Conservation (phyloP, 257 asterid species). For the Solanum pimpinellifolium region DNA sequence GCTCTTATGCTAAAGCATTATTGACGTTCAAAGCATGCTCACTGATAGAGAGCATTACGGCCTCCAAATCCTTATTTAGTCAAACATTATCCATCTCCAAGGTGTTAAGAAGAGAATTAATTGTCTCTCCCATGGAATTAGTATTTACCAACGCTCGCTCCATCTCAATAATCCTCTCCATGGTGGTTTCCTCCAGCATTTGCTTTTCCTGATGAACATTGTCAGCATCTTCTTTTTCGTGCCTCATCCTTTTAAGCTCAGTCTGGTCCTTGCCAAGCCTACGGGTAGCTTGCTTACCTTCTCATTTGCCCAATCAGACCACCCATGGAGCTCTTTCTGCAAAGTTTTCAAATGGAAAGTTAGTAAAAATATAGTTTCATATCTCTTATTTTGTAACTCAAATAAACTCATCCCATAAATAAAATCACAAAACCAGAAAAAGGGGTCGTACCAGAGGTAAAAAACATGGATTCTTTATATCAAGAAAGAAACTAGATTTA, state of each 20-base stretch:
- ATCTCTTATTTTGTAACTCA: constrained; percentile 27
- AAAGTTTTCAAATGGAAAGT: constrained; percentile 24
- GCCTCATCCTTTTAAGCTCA: constrained; percentile 61
- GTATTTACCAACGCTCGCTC: constrained; percentile 44
- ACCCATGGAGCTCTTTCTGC: constrained; percentile 38
- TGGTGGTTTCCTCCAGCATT: constrained; percentile 39
- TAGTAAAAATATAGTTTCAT: constrained; percentile 29
- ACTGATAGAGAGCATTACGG: constrained; percentile 18
- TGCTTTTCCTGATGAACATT: constrained; percentile 43
- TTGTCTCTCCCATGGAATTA: constrained; percentile 26
- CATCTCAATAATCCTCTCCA: constrained; percentile 57
- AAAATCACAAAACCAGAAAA: neutral
- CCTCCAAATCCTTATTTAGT: constrained; percentile 34
- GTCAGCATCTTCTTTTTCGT: constrained; percentile 50
- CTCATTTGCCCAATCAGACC: constrained; percentile 64
- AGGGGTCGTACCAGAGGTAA: neutral
- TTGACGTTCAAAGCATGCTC: constrained; percentile 20
- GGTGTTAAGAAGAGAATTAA: constrained; percentile 16
- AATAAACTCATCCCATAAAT: neutral
- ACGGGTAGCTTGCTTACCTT: constrained; percentile 65
- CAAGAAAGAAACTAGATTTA: neutral
- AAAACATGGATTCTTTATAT: neutral
- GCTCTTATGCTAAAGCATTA: constrained; percentile 35
- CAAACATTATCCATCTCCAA: constrained; percentile 34
- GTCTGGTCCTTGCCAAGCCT: constrained; percentile 49